Percentiles rank a stretch among this genome's conserved stretches.
Evolutionary conservation across 2,329 filamentous ascomycete species (phyloP).

Genomic region (Onygenales sp.): DNA sequence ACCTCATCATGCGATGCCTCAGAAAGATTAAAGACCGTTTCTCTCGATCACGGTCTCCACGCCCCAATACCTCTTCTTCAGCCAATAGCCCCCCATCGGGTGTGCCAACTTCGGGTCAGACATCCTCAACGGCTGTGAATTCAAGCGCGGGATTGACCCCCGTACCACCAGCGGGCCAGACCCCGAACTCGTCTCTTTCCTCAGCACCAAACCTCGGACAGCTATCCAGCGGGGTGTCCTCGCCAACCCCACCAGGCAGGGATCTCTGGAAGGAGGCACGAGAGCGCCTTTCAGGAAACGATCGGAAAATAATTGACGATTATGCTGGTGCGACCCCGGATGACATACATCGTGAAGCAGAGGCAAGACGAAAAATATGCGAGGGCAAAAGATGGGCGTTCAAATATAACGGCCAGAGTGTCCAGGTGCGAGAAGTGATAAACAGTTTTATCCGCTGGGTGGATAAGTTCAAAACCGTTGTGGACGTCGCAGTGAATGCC

Average conservation of each 20-base stretch:
- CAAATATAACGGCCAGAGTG: not conserved
- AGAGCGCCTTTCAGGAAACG: not conserved
- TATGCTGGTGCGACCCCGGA: not conserved
- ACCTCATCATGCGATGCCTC: too few relatives aligned
- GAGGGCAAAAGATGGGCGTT: slow-evolving; percentile 1
- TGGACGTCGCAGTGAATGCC: slow-evolving; percentile 8
- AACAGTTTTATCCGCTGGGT: slow-evolving; percentile 1
- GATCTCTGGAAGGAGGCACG: not conserved
- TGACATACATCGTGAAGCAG: not conserved
- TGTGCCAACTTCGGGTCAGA: too few relatives aligned
- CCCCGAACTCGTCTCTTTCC: not conserved
- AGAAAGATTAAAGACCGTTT: too few relatives aligned
- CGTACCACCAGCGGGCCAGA: not conserved
- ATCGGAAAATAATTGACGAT: not conserved
- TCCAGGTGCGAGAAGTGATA: not conserved
- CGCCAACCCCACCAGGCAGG: not conserved
- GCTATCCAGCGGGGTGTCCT: not conserved
- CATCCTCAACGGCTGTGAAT: too few relatives aligned
- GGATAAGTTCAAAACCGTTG: slow-evolving; percentile 9
- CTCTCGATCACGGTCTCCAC: too few relatives aligned
- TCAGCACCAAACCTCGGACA: not conserved
- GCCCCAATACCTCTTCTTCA: too few relatives aligned
- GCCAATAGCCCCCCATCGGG: too few relatives aligned
- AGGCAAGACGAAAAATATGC: not conserved
- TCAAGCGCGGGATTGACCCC: too few relatives aligned